Base-by-base conservation (phyloP, 1,284 basidiomycete genomes). In the Ceratobasidium sp. region DNA sequence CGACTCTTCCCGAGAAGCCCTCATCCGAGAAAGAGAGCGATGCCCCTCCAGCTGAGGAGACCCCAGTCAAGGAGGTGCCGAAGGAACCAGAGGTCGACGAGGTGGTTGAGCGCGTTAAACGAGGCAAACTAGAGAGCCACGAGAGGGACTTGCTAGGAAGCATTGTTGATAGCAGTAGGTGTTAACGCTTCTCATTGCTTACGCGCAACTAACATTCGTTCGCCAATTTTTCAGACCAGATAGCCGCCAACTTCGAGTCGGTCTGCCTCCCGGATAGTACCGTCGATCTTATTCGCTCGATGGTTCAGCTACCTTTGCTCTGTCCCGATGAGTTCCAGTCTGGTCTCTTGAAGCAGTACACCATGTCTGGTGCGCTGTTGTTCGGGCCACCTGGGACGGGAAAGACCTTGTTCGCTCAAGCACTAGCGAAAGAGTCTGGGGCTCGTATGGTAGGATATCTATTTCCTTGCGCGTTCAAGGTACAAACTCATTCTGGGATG, bases 331-430 rank as follows among this genome's bases (percentile, higher is more conserved):
- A 97, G 2, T 99, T 98, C 86, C 90, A 93, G 83, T 91, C 92
- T 83, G 96, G 97, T 69, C 94, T 99, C 77, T 87, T 98, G 54
- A 97, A 96, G 84, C 92, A 96, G 80, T 94, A 97, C 82, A 89
- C 91, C 13, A 96, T 96, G 88, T 93, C 91, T 7, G 96, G 96
- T 2, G 96, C 94, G 80, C 88, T 97, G 77, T 85, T 97, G n/a
- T 96, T 97, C 84, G 95, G 95, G 3, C 96, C 97, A 77, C 65
- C 96, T 1, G 96, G 96, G 59, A 97, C 96, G 4, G 96, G 96
- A 4, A 97, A 97, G 85, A 97, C 96, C 0, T 86, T 97, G 13
- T 89, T 96, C 17, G 96, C 96, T 1, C 91, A 96, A 62, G 97
- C 97, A 10, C 89, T 99, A 3, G 97, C 97, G 0, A 94, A 93